Conservation (phyloP, 2,329 filamentous ascomycete species). For the Hymenoscyphus linearis region DNA sequence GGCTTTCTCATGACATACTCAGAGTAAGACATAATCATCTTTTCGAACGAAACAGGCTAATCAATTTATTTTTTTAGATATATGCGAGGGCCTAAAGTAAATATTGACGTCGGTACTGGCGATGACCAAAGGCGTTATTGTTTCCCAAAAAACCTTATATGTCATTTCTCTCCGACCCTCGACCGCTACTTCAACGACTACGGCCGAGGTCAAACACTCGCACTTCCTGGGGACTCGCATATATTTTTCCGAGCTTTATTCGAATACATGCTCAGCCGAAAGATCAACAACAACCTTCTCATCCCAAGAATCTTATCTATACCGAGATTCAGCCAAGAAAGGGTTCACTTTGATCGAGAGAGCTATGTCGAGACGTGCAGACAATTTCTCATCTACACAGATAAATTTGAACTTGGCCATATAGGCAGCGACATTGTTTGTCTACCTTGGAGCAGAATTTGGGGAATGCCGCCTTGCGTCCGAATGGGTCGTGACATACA, state of each 20-base stretch:
- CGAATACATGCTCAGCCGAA: background rate
- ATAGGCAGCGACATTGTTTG: conserved; percentile 1
- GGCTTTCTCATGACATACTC: no score
- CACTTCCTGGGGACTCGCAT: background rate
- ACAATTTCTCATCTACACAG: background rate
- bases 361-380: background rate
- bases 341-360: background rate
- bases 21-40: no score
- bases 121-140: no score
- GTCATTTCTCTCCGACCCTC: no score
- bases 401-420: background rate
- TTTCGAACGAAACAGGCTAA: no score
- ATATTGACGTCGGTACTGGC: no score
- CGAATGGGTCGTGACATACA: no score
- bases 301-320: background rate
- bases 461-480: background rate
- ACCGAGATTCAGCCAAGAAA: no score
- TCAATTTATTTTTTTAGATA: no score
- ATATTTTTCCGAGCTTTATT: background rate
- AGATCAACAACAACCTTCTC: background rate
- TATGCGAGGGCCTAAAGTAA: no score
- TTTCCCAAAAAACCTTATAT: no score
- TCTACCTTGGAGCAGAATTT: background rate
- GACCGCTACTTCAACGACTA: no score
- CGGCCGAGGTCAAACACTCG: background rate